Evolutionary conservation across 2,329 filamentous ascomycete genomes (phyloP).

Genomic region (Plectosphaerella cucumerina): DNA sequence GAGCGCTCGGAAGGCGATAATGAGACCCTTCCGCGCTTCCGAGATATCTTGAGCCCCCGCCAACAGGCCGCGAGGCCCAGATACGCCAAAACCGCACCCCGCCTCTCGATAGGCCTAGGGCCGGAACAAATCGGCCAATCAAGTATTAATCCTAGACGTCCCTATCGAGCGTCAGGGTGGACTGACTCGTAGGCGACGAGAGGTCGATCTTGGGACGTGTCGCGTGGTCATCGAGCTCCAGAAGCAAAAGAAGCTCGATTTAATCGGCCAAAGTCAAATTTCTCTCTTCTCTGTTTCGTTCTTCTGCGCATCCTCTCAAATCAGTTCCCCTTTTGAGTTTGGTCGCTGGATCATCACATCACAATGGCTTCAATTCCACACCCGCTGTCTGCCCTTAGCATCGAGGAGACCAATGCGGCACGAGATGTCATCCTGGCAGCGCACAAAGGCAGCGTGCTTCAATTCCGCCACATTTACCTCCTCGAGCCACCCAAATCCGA

Average conservation of each 20-base stretch:
- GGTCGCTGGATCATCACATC: neutral
- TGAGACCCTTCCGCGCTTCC: neutral
- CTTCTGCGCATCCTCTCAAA: neutral
- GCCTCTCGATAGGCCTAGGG: too few species aligned
- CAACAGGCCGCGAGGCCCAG: too few species aligned
- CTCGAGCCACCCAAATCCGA: conserved; percentile 38
- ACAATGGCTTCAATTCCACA: conserved; percentile 19
- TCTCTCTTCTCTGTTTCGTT: neutral
- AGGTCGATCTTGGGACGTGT: too few species aligned
- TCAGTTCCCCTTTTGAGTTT: too few species aligned
- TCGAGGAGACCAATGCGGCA: conserved; percentile 26
- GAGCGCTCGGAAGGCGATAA: neutral
- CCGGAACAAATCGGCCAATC: neutral
- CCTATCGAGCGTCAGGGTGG: too few species aligned
- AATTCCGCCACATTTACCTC: conserved; percentile 42
- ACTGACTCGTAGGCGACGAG: too few species aligned
- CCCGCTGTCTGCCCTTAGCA: conserved; percentile 23
- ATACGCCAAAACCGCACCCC: too few species aligned
- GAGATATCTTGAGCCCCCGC: neutral
- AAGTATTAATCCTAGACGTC: neutral
- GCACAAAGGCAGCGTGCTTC: conserved; percentile 21
- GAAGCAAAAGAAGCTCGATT: too few species aligned
- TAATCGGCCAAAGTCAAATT: too few species aligned
- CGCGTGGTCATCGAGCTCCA: too few species aligned
- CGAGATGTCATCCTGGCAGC: conserved; percentile 24